Conservation (phyloP, 495 filamentous ascomycete genomes). For the Amorphotheca resinae region DNA sequence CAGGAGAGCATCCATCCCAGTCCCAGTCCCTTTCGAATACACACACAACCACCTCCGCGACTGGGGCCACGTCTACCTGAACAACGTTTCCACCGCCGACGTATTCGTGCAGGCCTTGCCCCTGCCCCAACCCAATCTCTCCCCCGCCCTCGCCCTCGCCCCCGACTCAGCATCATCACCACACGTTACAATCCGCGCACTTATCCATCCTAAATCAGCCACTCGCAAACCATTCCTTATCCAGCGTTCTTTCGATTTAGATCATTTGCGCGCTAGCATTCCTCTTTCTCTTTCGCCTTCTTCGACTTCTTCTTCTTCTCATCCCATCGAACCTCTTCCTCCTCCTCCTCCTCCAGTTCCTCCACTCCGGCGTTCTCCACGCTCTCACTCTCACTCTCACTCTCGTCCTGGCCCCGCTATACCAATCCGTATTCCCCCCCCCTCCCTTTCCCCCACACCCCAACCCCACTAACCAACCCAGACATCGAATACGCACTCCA, state of each 20-base stretch:
- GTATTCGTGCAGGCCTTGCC: conserved; percentile 13
- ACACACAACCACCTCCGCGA: conserved; percentile 16
- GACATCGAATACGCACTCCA: conserved; percentile 37
- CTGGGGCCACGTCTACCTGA: conserved; percentile 17
- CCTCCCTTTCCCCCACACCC: not conserved
- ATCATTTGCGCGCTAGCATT: conserved; percentile 28
- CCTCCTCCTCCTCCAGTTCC: too few relatives aligned
- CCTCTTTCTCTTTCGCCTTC: not conserved
- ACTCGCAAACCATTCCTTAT: conserved; percentile 33
- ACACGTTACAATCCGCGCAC: conserved; percentile 32
- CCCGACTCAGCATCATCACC: not conserved
- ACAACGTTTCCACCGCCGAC: conserved; percentile 15
- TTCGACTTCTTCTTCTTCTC: not conserved
- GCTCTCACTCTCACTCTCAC: conserved; percentile 6
- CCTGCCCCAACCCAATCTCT: conserved; percentile 5
- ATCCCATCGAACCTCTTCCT: not conserved
- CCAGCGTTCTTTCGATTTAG: conserved; percentile 33
- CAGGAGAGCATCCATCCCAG: not conserved
- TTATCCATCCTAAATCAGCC: conserved; percentile 27
- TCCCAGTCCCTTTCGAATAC: conserved; percentile 14
- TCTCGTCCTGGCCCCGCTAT: conserved; percentile 15
- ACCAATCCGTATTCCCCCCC: conserved; percentile 30
- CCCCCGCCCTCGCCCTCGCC: not conserved
- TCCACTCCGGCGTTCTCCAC: conserved; percentile 6
- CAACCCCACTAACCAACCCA: conserved; percentile 11